Conservation (phyloP, 129 eudicot genomes). For the Gnaphalium uliginosum region DNA sequence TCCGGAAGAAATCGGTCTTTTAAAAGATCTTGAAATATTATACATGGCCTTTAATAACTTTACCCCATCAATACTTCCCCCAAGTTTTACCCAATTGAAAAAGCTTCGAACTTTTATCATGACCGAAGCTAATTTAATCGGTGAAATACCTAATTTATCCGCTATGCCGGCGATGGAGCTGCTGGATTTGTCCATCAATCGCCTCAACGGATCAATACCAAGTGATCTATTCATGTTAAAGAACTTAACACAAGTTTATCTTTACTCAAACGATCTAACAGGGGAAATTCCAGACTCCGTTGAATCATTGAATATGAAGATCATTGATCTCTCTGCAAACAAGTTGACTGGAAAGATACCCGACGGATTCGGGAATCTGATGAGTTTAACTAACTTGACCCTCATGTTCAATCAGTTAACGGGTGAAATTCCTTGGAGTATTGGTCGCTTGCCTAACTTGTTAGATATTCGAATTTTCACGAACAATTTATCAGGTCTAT, state of each 20-base stretch:
- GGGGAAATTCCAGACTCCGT: slow-evolving; percentile 60
- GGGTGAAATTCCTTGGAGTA: slow-evolving; percentile 58
- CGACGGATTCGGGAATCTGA: slow-evolving; percentile 44
- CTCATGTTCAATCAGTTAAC: slow-evolving; percentile 54
- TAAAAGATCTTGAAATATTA: slow-evolving; percentile 48
- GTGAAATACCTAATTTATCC: slow-evolving; percentile 58
- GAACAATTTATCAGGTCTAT: slow-evolving; percentile 54
- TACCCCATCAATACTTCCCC: slow-evolving; percentile 44
- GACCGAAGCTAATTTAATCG: slow-evolving; percentile 51
- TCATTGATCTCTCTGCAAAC: slow-evolving; percentile 60
- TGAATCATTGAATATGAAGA: slow-evolving; percentile 45
- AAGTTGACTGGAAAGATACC: slow-evolving; percentile 61
- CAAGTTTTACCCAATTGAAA: slow-evolving; percentile 41
- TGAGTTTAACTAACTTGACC: slow-evolving; percentile 42
- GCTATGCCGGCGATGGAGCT: slow-evolving; percentile 47
- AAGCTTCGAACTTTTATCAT: slow-evolving; percentile 46
- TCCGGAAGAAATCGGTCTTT: slow-evolving; percentile 59
- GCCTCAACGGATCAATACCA: slow-evolving; percentile 58
- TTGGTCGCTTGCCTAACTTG: slow-evolving; percentile 53
- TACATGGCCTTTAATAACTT: slow-evolving; percentile 35
- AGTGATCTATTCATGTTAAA: slow-evolving; percentile 49
- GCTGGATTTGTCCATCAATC: slow-evolving; percentile 52
- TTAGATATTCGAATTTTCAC: slow-evolving; percentile 35
- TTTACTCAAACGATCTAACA: slow-evolving; percentile 49
- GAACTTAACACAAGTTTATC: slow-evolving; percentile 54